Percentiles rank a stretch among this genome's conserved stretches.
These are phyloP conservation scores for Citrus inodora DNA, from an alignment of 345 rosid species.

Conservation along the genomic window DNA sequence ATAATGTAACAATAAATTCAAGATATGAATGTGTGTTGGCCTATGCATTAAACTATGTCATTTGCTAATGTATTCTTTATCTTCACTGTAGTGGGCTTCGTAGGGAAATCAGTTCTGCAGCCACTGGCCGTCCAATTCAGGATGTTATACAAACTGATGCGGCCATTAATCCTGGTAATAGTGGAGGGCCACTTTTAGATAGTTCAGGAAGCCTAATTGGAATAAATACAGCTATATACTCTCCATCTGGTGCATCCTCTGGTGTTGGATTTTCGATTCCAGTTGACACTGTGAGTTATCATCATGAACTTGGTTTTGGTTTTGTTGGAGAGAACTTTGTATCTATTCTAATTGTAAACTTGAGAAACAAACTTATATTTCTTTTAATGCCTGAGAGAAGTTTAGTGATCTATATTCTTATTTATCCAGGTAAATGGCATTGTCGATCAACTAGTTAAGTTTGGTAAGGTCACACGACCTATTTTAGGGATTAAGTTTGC, in stretches of 20 bases:
- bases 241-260: conserved; percentile 99
- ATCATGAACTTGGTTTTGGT: conserved; percentile 2
- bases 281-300: conserved; percentile 82
- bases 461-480: conserved; percentile 87
- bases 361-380: background rate
- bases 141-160: conserved; percentile 99
- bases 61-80: conserved; percentile 20
- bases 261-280: conserved; percentile 99
- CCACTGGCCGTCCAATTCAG: conserved; percentile 97
- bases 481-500: conserved; percentile 95
- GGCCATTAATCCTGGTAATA: conserved; percentile 95
- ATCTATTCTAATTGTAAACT: background rate
- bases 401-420: conserved; percentile 5
- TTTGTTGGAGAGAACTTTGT: background rate
- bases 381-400: background rate
- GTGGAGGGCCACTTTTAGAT: conserved; percentile 97
- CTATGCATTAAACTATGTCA: background rate
- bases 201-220: conserved; percentile 92
- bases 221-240: conserved; percentile 92
- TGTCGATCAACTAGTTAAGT: conserved; percentile 87
- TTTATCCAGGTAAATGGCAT: conserved; percentile 77
- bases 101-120: conserved; percentile 97
- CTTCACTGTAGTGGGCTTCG: conserved; percentile 66
- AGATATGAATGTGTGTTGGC: background rate
- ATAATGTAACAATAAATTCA: background rate